Conservation (phyloP, 2,329 filamentous ascomycete species). For the Diaporthe destruens region DNA sequence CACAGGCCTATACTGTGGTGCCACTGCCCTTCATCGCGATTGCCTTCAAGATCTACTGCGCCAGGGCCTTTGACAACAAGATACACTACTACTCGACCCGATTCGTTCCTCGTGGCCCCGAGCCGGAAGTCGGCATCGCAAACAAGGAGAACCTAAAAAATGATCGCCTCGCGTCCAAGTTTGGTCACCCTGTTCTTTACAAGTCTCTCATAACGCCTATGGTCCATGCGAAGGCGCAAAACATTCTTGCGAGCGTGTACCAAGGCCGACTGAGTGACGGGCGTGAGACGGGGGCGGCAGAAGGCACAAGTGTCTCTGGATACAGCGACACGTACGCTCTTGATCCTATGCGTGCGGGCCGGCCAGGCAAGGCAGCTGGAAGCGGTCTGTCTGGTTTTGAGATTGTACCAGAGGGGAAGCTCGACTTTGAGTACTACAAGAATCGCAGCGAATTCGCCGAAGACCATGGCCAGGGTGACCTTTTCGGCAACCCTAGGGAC, state of each 20-base stretch:
- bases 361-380: constrained; percentile 54
- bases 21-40: constrained; percentile 85
- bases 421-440: constrained; percentile 94
- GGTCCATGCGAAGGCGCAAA: constrained; percentile 92
- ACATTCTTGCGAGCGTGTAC: constrained; percentile 87
- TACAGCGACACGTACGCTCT: constrained; percentile 87
- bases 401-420: constrained; percentile 85
- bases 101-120: constrained; percentile 59
- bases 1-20: constrained; percentile 74
- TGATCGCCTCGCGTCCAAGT: constrained; percentile 81
- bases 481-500: constrained; percentile 72
- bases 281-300: constrained; percentile 68
- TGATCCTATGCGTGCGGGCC: constrained; percentile 82
- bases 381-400: constrained; percentile 79
- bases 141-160: constrained; percentile 68
- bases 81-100: constrained; percentile 84
- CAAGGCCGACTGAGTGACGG: constrained; percentile 81
- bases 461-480: constrained; percentile 83
- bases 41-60: constrained; percentile 89
- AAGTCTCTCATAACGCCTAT: constrained; percentile 92
- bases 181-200: constrained; percentile 92
- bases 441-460: constrained; percentile 89
- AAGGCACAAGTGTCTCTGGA: constrained; percentile 71
- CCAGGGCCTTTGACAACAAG: constrained; percentile 79
- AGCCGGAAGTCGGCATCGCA: constrained; percentile 58